A percentile compares a stretch with the other conserved stretches of the same genome.
phyloP scores from a whole-genome alignment of 2,329 filamentous ascomycete species.

The Alternaria longipes region DNA sequence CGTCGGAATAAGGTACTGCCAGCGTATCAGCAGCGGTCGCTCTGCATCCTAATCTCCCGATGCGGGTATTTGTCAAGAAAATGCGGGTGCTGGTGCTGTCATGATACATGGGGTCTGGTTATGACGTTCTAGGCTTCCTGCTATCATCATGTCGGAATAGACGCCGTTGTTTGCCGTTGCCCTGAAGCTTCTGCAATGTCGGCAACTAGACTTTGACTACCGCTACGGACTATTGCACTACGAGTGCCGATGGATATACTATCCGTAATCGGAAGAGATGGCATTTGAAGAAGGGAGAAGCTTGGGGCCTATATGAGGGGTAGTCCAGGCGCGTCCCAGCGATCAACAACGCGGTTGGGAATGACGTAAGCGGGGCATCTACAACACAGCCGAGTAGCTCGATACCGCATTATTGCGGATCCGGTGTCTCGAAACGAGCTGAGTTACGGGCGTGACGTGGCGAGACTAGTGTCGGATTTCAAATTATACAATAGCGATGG shows the following conservation, averaged over 20 bases:
- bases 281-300: background rate
- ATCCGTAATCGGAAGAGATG: background rate
- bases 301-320: background rate
- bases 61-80: conserved; percentile 12
- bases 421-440: background rate
- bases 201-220: background rate
- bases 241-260: background rate
- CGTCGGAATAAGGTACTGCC: background rate
- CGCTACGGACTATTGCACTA: background rate
- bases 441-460: background rate
- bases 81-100: background rate
- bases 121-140: background rate
- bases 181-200: background rate
- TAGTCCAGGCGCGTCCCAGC: background rate
- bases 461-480: background rate
- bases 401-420: background rate
- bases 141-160: background rate
- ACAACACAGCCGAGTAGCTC: background rate
- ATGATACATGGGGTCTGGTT: background rate
- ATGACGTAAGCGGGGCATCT: conserved; percentile 1
- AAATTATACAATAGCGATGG: background rate
- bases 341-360: background rate
- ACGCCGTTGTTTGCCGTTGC: background rate
- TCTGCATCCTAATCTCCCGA: background rate
- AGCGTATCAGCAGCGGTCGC: conserved; percentile 11